Conservation (phyloP, 2,329 filamentous ascomycete genomes). For the Emmonsiellopsis sp. region DNA sequence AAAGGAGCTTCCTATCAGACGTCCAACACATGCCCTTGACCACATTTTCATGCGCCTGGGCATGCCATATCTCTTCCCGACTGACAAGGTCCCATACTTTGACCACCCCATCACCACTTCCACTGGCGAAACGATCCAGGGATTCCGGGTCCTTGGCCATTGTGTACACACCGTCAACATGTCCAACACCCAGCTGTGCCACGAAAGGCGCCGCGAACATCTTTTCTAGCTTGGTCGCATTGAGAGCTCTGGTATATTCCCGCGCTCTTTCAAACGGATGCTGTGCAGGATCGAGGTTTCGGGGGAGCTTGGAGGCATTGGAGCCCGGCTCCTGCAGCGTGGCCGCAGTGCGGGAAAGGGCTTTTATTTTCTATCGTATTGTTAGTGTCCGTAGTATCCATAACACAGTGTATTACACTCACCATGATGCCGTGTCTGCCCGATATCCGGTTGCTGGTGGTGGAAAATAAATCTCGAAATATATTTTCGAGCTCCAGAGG, state of each 20-base stretch:
- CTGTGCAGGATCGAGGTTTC: slow-evolving; percentile 65
- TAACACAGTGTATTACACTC: neutral
- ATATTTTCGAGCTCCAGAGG: neutral
- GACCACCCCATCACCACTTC: slow-evolving; percentile 82
- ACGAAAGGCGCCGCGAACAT: slow-evolving; percentile 85
- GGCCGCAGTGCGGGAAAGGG: slow-evolving; percentile 37
- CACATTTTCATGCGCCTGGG: slow-evolving; percentile 81
- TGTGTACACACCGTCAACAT: slow-evolving; percentile 82
- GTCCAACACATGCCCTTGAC: slow-evolving; percentile 91
- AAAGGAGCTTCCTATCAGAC: slow-evolving; percentile 70
- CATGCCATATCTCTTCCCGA: slow-evolving; percentile 64
- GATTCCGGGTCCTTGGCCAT: slow-evolving; percentile 72
- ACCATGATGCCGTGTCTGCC: slow-evolving; percentile 10
- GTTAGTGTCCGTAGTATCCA: slow-evolving; percentile 1
- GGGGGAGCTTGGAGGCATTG: slow-evolving; percentile 34
- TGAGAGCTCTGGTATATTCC: slow-evolving; percentile 69
- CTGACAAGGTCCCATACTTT: slow-evolving; percentile 83
- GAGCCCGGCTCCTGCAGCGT: slow-evolving; percentile 40
- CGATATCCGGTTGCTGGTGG: slow-evolving; percentile 3
- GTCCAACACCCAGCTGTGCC: slow-evolving; percentile 75
- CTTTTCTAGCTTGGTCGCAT: slow-evolving; percentile 85
- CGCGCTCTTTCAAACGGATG: slow-evolving; percentile 86
- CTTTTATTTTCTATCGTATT: slow-evolving; percentile 44
- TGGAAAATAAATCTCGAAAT: neutral
- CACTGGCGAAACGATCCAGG: slow-evolving; percentile 66